Base-by-base conservation (phyloP, 2,329 filamentous ascomycete genomes). In the Sclerotinia glacialis region DNA sequence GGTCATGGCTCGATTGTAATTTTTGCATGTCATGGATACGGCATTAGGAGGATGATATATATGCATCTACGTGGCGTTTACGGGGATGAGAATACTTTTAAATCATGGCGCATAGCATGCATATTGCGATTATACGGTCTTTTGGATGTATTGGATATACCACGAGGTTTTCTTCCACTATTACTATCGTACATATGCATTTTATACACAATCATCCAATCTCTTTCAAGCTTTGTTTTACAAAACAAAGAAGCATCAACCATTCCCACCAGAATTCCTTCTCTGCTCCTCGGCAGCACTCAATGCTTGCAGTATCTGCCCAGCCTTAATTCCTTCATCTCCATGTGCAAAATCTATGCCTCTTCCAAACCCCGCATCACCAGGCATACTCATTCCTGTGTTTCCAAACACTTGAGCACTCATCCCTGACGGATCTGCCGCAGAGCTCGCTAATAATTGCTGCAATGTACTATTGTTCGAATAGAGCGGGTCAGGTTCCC, bases 291-390 rank as follows among this genome's bases (percentile, higher is more conserved):
- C 72, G n/a, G 70, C 71, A 23, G 70, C 72, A 67, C 73, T 74
- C 40, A 76, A 63, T 7, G 74, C 68, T 62, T 76, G 74, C 23
- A 76, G 68, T 52, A 76, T 76, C 58, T 76, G 74, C 11, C 74
- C 70, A 2, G 74, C 74, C 55, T 74, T 74, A 61, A 76, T 75
- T 1, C 72, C 72, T 60, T 75, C 73, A 65, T 69, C 69, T 55
- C 73, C 74, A 58, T 74, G 71, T n/a, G 31, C 56, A 56, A 64
- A 67, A 12, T 23, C 59, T 42, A 70, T 53, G 3, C 66, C 63
- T 46, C 44, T 65, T 46, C 26, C 60, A 28, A 70, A 55, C 4
- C 42, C 68, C 42, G 40, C 23, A 14, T 53, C 62, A 14, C 58
- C 63, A 54, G 59, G 62, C n/a, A 42, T 56, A 16, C 55, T 18